Evolutionary conservation across 2,329 filamentous ascomycete species (phyloP).

Genomic region (Pseudocercospora cruenta): DNA sequence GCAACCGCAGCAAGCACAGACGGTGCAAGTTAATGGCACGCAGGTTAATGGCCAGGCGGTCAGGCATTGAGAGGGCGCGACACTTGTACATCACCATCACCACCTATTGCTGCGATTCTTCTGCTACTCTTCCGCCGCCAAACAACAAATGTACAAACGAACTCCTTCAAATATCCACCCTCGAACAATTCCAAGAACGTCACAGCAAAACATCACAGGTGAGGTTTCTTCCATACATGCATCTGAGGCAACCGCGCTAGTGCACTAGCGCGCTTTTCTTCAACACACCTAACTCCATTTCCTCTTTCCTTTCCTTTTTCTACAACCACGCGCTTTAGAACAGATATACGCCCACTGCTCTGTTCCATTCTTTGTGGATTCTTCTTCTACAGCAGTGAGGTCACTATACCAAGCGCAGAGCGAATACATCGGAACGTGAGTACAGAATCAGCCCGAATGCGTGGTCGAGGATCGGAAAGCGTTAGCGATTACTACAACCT

Average conservation of each 20-base stretch:
- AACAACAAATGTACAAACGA: constrained; percentile 14
- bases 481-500: constrained; percentile 16
- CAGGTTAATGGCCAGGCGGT: constrained; percentile 16
- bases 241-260: not conserved
- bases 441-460: not conserved
- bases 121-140: not conserved
- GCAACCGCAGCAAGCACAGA: constrained; percentile 12
- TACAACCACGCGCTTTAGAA: constrained; percentile 35
- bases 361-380: constrained; percentile 12
- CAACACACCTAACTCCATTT: not conserved
- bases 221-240: not conserved
- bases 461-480: constrained; percentile 10
- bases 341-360: constrained; percentile 38
- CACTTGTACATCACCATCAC: constrained; percentile 17
- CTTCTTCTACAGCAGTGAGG: constrained; percentile 33
- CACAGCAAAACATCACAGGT: not conserved
- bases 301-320: constrained; percentile 8
- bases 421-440: not conserved
- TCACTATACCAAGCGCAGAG: constrained; percentile 29
- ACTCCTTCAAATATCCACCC: not conserved
- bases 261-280: not conserved
- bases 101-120: constrained; percentile 7
- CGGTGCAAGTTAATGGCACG: constrained; percentile 25
- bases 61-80: constrained; percentile 15
- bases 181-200: not conserved